Base-by-base conservation (phyloP, 345 rosid species). In the Garcia nutans region DNA sequence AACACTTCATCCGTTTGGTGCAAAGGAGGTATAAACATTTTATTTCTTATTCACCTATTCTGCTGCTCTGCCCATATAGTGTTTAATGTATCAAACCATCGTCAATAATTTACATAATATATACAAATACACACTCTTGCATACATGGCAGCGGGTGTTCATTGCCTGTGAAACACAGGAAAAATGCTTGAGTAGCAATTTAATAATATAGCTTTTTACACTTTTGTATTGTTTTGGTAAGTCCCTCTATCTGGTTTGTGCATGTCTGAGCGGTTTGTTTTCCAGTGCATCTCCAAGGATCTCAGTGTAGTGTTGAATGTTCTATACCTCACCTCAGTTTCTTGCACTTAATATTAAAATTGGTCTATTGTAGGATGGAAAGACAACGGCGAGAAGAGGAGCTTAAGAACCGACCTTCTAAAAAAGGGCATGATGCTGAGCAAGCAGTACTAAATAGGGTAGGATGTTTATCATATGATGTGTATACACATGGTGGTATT, bases 1-100 rank as follows among this genome's bases (percentile, higher is more conserved):
- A 93, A 73, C 99, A 96, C 83, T 96, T 96, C 84, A 96, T 96
- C 76, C 98, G 99, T 50, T 87, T 96, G 79, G 95, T 96, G 73
- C 99, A 96, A 65, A 88, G 99, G 77, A 83, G 98, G 99, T 93
- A 88, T 66, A 5, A 69, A 69, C 5, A 69, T 69, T 19, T 52
- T 50, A 9, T 65, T 62, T 0, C 8, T 9, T 28, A 65, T 13
- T 17, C 42, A 69, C 26, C 13, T 26, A 8, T 47, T 47, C 50
- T 47, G 50, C 50, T 26, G 41, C 0, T 41, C 7, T 71, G 20
- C 22, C 26, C 23, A 5, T 26, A 72, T 12, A 22, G 9, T 45
- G 17, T 72, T 49, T 37, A 19, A 59, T 8, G 13, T 60, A 0
- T 72, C 44, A 55, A 23, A 33, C 42, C 13, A 23, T 3, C 1